Base-by-base conservation (phyloP, 805 yeast species). In the Maudiozyma barnettii region DNA sequence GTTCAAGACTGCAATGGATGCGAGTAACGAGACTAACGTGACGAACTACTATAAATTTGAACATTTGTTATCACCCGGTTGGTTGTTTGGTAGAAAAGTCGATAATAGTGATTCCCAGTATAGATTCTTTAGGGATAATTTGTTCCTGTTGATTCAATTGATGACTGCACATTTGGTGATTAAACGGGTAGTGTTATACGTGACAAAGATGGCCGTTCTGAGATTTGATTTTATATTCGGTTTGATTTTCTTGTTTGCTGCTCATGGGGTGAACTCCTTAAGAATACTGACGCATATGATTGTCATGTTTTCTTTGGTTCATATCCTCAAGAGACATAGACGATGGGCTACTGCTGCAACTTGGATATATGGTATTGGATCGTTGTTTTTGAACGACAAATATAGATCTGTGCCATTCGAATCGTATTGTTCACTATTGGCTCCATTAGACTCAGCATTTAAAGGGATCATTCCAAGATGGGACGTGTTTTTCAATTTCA, bases 401-500 rank as follows among this genome's bases (percentile, higher is more conserved):
- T 79, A 72, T 51, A 72, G 89, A 45, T 71, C 75, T 19, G 72
- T 74, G 49, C 75, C 75, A 20, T 73, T 76, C 42, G 81, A 77
- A 0, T 55, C 59, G 9, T 41, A 79, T 6, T 57, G 60, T 45
- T 58, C 72, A 0, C 50, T 55, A 1, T 62, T 85, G n/a, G 61
- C 70, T 0, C 66, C 75, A 35, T 63, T 85, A 55, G 95, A 88
- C 57, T 55, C 67, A 23, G 74, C 76, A 1, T 82, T 76, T 55
- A 74, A 75, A 43, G 97, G 98, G 0, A 74, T 90, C 13, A 81
- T 93, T 51, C 73, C 79, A 16, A 75, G 98, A 56, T 93, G 99
- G 99, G 97, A 93, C 61, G 97, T 93, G 3, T 87, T 85, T 56
- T 93, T 81, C 73, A 93, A 93, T 66, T 89, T 95, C 66, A 83